These are phyloP conservation scores for Sugiyamaella chiloensis DNA, from an alignment of 805 yeast genomes.

Conservation along the genomic window DNA sequence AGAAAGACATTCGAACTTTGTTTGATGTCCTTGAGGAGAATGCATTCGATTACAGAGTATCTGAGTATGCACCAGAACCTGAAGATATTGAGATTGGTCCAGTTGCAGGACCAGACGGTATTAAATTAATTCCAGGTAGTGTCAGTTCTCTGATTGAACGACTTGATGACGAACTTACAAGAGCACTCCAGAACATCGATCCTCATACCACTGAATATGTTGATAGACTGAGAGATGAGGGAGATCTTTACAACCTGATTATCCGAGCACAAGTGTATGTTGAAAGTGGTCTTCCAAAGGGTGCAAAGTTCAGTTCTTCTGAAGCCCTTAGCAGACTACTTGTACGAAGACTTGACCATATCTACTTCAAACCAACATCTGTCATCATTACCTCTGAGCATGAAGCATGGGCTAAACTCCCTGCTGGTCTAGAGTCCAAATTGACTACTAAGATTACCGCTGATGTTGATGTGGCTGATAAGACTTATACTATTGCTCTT, in stretches of 20 bases:
- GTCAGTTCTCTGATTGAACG: constrained; percentile 85
- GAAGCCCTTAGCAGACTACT: constrained; percentile 61
- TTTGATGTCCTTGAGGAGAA: constrained; percentile 68
- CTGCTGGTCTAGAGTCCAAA: constrained; percentile 28
- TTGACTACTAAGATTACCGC: constrained; percentile 36
- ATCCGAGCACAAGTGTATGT: constrained; percentile 83
- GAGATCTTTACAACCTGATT: constrained; percentile 66
- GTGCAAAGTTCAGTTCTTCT: constrained; percentile 20
- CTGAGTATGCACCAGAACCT: constrained; percentile 81
- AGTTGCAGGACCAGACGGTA: constrained; percentile 58
- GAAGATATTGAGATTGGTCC: constrained; percentile 65
- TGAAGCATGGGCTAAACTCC: constrained; percentile 65
- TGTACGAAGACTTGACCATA: constrained; percentile 82
- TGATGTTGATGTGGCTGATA: constrained; percentile 31
- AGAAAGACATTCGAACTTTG: constrained; percentile 57
- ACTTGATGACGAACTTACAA: constrained; percentile 89
- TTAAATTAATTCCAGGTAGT: constrained; percentile 76
- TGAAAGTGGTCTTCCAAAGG: constrained; percentile 50
- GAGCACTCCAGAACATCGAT: constrained; percentile 82
- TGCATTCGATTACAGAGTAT: constrained; percentile 56
- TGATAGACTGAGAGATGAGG: constrained; percentile 85
- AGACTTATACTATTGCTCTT: constrained; percentile 48
- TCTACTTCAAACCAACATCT: constrained; percentile 84
- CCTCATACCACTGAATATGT: constrained; percentile 95
- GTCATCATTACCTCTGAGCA: constrained; percentile 68